phyloP scores from a whole-genome alignment of 2,329 filamentous ascomycete species.

The Immersiporthe knoxdaviesiana region DNA sequence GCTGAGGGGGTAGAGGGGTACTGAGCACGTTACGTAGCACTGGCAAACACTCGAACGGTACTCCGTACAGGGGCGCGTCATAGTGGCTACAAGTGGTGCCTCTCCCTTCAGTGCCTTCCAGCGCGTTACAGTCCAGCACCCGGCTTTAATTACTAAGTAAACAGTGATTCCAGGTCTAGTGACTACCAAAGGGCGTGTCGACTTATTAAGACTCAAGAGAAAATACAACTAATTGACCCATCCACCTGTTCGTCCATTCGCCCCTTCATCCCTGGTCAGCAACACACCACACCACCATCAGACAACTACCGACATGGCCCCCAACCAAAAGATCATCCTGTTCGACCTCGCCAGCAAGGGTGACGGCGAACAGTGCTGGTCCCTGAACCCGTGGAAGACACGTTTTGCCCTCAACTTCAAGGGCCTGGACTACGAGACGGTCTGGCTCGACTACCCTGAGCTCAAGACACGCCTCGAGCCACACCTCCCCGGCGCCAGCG shows the following conservation, averaged over 20 bases:
- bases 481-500: constrained; percentile 46
- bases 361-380: constrained; percentile 58
- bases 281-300: neutral
- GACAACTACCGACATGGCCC: constrained; percentile 34
- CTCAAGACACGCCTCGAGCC: constrained; percentile 59
- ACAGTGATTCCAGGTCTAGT: neutral
- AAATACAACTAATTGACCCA: neutral
- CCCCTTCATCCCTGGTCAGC: too few relatives aligned
- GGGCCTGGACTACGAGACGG: constrained; percentile 65
- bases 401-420: constrained; percentile 71
- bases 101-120: too few relatives aligned
- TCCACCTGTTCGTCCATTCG: neutral
- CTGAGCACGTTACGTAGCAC: neutral
- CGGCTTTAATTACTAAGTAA: neutral
- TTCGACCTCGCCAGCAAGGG: constrained; percentile 65
- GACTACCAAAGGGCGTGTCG: too few relatives aligned
- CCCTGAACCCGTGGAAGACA: constrained; percentile 72
- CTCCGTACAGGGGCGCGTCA: neutral
- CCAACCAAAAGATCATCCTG: constrained; percentile 49
- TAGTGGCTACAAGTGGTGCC: too few relatives aligned
- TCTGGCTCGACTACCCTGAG: constrained; percentile 72
- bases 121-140: too few relatives aligned
- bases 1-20: neutral
- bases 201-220: neutral
- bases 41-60: neutral